Conservation (phyloP, 805 yeast genomes). For the Lipomyces yamanashiensis region DNA sequence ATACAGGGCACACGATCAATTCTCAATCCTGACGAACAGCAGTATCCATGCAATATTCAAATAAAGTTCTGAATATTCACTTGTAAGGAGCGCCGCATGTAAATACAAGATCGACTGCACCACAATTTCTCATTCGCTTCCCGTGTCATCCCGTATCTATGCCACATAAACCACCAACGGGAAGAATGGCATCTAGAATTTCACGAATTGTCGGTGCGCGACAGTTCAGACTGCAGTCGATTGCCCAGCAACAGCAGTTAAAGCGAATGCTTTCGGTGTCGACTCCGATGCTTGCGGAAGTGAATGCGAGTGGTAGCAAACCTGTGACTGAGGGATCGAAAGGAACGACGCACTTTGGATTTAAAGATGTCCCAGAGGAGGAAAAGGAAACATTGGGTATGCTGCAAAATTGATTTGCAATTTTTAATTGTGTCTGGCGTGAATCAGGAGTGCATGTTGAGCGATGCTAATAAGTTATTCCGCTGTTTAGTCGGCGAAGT, state of each 20-base stretch:
- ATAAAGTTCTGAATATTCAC: too few species aligned
- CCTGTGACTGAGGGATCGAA: background rate
- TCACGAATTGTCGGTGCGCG: background rate
- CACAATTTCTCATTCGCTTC: background rate
- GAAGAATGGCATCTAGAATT: conserved; percentile 2
- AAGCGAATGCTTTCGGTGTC: background rate
- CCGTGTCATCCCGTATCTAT: too few species aligned
- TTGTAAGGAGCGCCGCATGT: too few species aligned
- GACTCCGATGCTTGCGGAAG: background rate
- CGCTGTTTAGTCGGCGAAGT: conserved; percentile 63
- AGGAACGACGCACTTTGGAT: conserved; percentile 90
- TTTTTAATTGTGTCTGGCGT: background rate
- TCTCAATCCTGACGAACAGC: too few species aligned
- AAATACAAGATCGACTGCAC: background rate
- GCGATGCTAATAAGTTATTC: background rate
- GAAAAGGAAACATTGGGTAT: conserved; percentile 76
- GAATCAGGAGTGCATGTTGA: background rate
- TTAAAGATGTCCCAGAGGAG: conserved; percentile 73
- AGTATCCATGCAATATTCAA: too few species aligned
- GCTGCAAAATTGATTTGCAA: background rate
- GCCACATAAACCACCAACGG: too few species aligned
- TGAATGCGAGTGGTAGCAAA: background rate
- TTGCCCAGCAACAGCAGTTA: background rate
- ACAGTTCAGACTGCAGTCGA: background rate
- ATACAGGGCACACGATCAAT: too few species aligned